Evolutionary conservation across 2,329 filamentous ascomycete genomes (phyloP), one percentile per base, ranked within the genome.

Genomic region (Atkinsonella texensis): DNA sequence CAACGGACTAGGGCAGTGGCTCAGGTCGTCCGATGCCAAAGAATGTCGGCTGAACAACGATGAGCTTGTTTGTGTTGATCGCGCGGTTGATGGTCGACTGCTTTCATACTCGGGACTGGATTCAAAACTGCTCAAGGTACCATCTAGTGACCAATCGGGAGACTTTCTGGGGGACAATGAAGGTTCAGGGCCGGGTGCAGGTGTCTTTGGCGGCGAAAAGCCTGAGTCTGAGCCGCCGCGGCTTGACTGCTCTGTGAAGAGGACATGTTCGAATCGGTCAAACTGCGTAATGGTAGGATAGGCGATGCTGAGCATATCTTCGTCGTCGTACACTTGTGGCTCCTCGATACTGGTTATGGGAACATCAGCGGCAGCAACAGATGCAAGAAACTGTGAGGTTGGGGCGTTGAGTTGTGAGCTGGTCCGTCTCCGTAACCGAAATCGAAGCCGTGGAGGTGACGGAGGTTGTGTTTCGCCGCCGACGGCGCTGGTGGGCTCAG

Each of bases 381-480:
- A 83, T 2, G 79, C 80, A n/a, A 84, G 73, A 59, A 84, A 84
- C 48, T 84, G 79, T 59, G 81, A 73, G 1, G 81, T 84, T 2
- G 81, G 79, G 39, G 79, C 79, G 53, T 72, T 65, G 11, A 78
- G 68, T 52, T 74, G 71, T 43, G 76, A 35, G 39, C 72, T 71
- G 59, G 74, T 71, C 58, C 78, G 77, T 58, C 74, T 73, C 64
- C 79, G 79, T 54, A 82, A 64, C 56, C 71, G 74, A 58, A 81
- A 69, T 50, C 75, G 75, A 54, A 73, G 76, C 59, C 75, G 72
- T 43, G 74, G 74, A 28, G 76, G 72, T 39, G 74, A 74, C 12
- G 76, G 73, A 9, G 70, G 68, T 52, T 68, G 69, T 42, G 63
- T 62, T 20, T 65, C 57, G 40, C 62, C 60, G 31, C 63, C 59